Base-by-base conservation (phyloP, 805 yeast species). In the Wickerhamomyces queroliae region DNA sequence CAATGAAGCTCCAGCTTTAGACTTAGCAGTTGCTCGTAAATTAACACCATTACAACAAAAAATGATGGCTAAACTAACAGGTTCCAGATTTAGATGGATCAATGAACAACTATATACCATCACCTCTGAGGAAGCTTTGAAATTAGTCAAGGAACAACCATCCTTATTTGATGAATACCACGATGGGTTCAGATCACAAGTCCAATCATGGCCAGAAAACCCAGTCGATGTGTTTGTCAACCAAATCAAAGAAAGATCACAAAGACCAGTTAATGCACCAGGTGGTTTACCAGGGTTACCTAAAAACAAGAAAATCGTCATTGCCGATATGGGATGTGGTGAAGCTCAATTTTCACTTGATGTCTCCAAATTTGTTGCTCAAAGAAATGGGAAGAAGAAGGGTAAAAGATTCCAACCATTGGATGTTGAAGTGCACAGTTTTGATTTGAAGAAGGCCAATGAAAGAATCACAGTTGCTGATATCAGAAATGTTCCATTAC, bases 261-360 rank as follows among this genome's bases (percentile, higher is more conserved):
- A 68, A 11, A 82, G 73, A 53, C 80, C 82, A n/a, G 78, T 89
- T 5, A 87, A 83, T 60, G 95, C 97, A 1, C 98, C 98, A 4
- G 98, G 98, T 47, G 98, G 97, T 3, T 70, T 90, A 40, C 96
- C 96, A 1, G 95, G 93, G 16, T 57, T 78, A 28, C 61, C 58
- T 7, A 52, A 52, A 15, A 56, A 56, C 18, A 74, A 70, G 34
- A 72, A 73, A 43, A 79, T 91, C 27, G 88, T 84, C 3, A 74
- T 93, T 43, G 97, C 98, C 0, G 99, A 93, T 64, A 91, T 93
- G 98, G 99, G 99, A 10, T 93, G 99, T 61, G 99, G 99, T 40
- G 99, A 93, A 62, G 99, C 98, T 0, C 84, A 85, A 52, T 71
- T 93, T 35, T 80, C 96, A 1, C 61, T 69, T 29, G 85, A 88